Evolutionary conservation across 2,329 filamentous ascomycete species (phyloP), one percentile per base, ranked within the genome.

Genomic region (Fusarium clavum): DNA sequence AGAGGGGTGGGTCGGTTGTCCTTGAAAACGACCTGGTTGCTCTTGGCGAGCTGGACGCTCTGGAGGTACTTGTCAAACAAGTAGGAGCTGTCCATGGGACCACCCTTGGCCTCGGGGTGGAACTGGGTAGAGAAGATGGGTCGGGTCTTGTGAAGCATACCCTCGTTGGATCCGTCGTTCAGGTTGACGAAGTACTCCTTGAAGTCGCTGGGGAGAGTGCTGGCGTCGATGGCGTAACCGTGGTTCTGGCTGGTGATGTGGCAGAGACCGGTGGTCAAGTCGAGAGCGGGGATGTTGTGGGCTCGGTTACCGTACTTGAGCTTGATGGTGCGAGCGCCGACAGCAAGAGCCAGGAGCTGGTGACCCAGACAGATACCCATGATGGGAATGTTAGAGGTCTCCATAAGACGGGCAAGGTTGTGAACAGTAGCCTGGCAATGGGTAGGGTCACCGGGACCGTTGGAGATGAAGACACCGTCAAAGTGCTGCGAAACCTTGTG

Each of bases 231-330:
- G 45, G 95, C 96, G 77, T 98, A 99, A 69, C 96, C 96, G 83
- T 98, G 96, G 85, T 98, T 98, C 86, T 99, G 96, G 81, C 91
- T 94, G 63, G 95, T 98, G 81, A 98, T 98, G 86, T 98, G 95
- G 89, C 96, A 98, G 81, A 95, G 94, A 61, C 96, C 95, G 40
- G 95, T 98, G 66, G 93, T 97, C 80, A 98, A 86, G 80, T 98
- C 95, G 62, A 98, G 86, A 65, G 94, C 94, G 11, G 96, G 96
- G 76, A 98, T 98, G 87, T 99, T 99, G 87, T 98, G 96, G 20
- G 94, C 96, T 75, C 96, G 92, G 88, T 99, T 99, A 78, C 96
- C 96, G 82, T 98, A 99, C 89, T 98, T 98, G 83, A 99, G 90
- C 89, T 98, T 98, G 84, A 97, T 91, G 67, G 96, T 98, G 76